Evolutionary conservation across 2,329 filamentous ascomycete species (phyloP), one percentile per base, ranked within the genome.

Genomic region (Colletotrichum sp.): DNA sequence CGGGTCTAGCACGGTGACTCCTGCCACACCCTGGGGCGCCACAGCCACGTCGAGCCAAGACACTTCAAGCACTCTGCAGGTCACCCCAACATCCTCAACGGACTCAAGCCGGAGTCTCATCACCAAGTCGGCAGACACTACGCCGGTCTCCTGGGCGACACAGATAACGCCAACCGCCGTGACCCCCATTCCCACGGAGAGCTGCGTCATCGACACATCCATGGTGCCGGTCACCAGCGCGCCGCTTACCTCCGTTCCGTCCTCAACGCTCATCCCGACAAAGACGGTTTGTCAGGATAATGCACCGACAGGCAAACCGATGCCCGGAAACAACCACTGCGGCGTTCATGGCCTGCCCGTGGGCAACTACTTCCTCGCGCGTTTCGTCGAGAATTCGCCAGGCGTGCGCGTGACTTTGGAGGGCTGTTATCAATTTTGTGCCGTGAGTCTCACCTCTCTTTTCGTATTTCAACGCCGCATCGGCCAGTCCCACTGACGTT

Each of bases 341-440:
- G 86, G 85, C 61, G 80, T 87, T 10, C 82, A 84, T 28, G 86
- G 85, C 25, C 65, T 79, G 71, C 80, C 84, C 1, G 79, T 80
- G 3, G 84, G 83, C 10, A 80, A 80, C 71, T 86, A 82, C 75
- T 85, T 87, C 75, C 77, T 87, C 4, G 85, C 83, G 13, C 82
- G 84, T 76, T 87, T 83, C 75, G 80, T 82, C 60, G 80, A 86
- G 77, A 82, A 87, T 71, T 79, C 77, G 8, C 74, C 74, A 2
- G 80, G 77, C 15, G 81, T 83, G 43, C 78, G 80, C 2, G 82
- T 88, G 28, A 85, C 83, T 4, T 79, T 86, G 9, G 79, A 84
- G 73, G 85, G 85, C 3, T 87, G 86, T 80, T 87, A 82, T 79
- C 81, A 86, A 75, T 85, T 87, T 80, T 88, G 86, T 77, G 77